Percentiles rank a stretch among this genome's conserved stretches.
These are phyloP conservation scores for Cardamine chenopodiifolia DNA, from an alignment of 345 rosid species.

Conservation along the genomic window DNA sequence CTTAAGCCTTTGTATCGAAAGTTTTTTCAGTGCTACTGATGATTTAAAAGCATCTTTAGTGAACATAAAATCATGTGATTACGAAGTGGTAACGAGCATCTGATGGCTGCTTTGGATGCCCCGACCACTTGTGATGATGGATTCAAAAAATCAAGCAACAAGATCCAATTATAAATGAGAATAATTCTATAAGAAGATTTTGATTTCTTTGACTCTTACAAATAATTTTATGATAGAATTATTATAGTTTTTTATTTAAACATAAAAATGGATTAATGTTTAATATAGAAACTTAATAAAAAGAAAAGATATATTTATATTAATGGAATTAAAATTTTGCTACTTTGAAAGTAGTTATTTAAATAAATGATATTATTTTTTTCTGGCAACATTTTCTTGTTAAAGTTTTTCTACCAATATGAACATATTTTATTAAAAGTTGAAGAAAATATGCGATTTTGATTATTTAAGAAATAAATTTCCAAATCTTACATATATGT, in stretches of 20 bases:
- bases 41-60: conserved; percentile 3
- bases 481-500: too few species aligned
- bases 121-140: conserved; percentile 47
- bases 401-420: neutral
- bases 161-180: conserved; percentile 38
- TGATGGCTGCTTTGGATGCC: conserved; percentile 45
- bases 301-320: too few species aligned
- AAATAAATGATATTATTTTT: too few species aligned
- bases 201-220: conserved; percentile 49
- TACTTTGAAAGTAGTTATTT: too few species aligned
- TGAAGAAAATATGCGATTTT: too few species aligned
- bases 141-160: conserved; percentile 34
- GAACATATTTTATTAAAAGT: neutral
- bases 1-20: conserved; percentile 41
- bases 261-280: neutral
- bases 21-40: conserved; percentile 23
- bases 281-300: too few species aligned
- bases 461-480: too few species aligned
- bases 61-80: conserved; percentile 30
- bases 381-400: too few species aligned
- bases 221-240: conserved; percentile 27
- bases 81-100: neutral
- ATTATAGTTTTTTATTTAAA: neutral
- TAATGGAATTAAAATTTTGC: too few species aligned
- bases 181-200: conserved; percentile 44